phyloP scores from a whole-genome alignment of 352 stramenopile species.

The Pythium utonaiense region DNA sequence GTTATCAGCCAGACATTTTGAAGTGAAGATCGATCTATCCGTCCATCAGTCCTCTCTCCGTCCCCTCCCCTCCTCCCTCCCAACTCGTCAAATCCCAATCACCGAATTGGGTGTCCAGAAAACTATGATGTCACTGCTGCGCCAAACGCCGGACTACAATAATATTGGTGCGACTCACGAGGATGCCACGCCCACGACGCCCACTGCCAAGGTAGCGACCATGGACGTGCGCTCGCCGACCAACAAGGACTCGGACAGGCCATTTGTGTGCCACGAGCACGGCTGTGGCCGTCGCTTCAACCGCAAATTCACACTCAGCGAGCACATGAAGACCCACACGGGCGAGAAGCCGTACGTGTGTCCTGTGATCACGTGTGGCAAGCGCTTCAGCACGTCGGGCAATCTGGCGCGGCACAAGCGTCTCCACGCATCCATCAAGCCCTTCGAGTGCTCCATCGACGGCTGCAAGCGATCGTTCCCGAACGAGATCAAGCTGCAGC shows the following conservation, averaged over 20 bases:
- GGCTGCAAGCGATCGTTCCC: slow-evolving; percentile 47
- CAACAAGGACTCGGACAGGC: slow-evolving; percentile 4
- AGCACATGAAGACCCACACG: slow-evolving; percentile 80
- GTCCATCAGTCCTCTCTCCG: too few relatives aligned
- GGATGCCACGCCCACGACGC: slow-evolving; percentile 10
- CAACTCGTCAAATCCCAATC: background rate
- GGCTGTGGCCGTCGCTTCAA: slow-evolving; percentile 53
- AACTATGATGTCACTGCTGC: too few relatives aligned
- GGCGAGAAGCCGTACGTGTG: slow-evolving; percentile 68
- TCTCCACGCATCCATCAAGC: slow-evolving; percentile 48
- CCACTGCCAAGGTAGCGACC: background rate
- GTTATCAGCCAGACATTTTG: background rate
- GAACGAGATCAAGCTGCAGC: slow-evolving; percentile 46
- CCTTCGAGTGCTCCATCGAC: slow-evolving; percentile 37
- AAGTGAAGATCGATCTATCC: background rate
- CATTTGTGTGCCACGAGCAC: slow-evolving; percentile 47
- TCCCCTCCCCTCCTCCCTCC: background rate
- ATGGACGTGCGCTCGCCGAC: background rate
- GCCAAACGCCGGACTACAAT: too few relatives aligned
- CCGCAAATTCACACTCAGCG: slow-evolving; percentile 66
- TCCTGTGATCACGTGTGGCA: slow-evolving; percentile 45
- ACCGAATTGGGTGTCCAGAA: background rate
- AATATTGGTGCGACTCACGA: too few relatives aligned
- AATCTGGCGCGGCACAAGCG: slow-evolving; percentile 62
- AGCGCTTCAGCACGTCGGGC: slow-evolving; percentile 68